phyloP scores from a whole-genome alignment of 1,139 yeast species.

The Kodamaea sp. region DNA sequence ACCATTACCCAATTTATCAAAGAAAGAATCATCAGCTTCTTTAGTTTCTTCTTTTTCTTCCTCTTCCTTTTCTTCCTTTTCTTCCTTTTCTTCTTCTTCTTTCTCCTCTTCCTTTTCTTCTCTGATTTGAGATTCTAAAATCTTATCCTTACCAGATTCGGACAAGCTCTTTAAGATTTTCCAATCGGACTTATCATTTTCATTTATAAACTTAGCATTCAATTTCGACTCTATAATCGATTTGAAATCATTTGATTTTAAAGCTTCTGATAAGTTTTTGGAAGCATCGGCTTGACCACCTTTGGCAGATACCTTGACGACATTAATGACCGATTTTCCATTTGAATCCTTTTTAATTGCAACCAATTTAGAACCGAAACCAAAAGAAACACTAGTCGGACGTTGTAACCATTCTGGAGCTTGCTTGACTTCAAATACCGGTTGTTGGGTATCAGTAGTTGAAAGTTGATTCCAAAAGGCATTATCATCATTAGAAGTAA shows the following conservation, averaged over 20 bases:
- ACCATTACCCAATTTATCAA: slow-evolving; percentile 41
- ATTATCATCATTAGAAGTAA: slow-evolving; percentile 54
- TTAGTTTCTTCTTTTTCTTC: slow-evolving; percentile 17
- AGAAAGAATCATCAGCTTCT: slow-evolving; percentile 38
- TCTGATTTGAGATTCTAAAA: slow-evolving; percentile 26
- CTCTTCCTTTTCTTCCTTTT: slow-evolving; percentile 14
- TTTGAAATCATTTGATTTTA: slow-evolving; percentile 51
- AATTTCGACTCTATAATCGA: slow-evolving; percentile 54
- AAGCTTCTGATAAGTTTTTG: slow-evolving; percentile 53
- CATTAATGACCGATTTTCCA: slow-evolving; percentile 44
- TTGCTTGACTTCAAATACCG: slow-evolving; percentile 62
- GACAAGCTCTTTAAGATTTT: slow-evolving; percentile 57
- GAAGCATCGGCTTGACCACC: slow-evolving; percentile 38
- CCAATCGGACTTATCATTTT: slow-evolving; percentile 71
- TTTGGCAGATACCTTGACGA: slow-evolving; percentile 47
- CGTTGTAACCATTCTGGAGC: slow-evolving; percentile 88
- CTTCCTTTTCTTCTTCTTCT: slow-evolving; percentile 9
- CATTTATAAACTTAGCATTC: slow-evolving; percentile 34
- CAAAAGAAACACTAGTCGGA: slow-evolving; percentile 78
- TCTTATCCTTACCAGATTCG: slow-evolving; percentile 44
- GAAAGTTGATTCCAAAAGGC: slow-evolving; percentile 81
- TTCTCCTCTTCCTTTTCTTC: slow-evolving; percentile 22
- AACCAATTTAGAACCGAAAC: slow-evolving; percentile 90
- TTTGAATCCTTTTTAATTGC: slow-evolving; percentile 42
- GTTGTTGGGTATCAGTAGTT: slow-evolving; percentile 70